phyloP scores from a whole-genome alignment of 352 stramenopile species.

The Phytophthora idaei region DNA sequence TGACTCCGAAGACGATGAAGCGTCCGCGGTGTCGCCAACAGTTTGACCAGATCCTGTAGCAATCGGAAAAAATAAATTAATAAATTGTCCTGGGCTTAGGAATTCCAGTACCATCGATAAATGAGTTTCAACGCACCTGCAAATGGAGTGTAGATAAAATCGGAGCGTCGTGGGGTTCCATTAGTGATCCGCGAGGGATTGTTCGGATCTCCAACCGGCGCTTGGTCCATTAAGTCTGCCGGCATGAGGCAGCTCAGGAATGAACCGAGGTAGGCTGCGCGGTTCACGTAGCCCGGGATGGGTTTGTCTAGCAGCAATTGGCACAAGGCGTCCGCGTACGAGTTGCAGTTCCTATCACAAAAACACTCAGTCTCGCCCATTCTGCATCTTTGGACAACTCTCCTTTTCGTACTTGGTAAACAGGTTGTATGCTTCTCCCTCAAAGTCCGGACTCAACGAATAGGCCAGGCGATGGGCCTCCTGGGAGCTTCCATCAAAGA shows the following conservation, averaged over 20 bases:
- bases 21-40: slow-evolving; percentile 26
- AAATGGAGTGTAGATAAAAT: slow-evolving; percentile 65
- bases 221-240: slow-evolving; percentile 51
- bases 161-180: slow-evolving; percentile 31
- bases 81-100: too few species aligned
- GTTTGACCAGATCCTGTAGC: slow-evolving; percentile 52
- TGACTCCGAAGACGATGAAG: slow-evolving; percentile 28
- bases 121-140: slow-evolving; percentile 42
- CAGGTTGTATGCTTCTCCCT: slow-evolving; percentile 90
- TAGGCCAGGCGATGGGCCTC: slow-evolving; percentile 85
- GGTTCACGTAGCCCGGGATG: slow-evolving; percentile 93
- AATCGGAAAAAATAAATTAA: background rate
- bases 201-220: slow-evolving; percentile 60
- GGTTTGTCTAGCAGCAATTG: slow-evolving; percentile 78
- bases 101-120: background rate
- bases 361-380: background rate
- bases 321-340: slow-evolving; percentile 91
- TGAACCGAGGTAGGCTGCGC: slow-evolving; percentile 92
- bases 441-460: slow-evolving; percentile 88
- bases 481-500: slow-evolving; percentile 84
- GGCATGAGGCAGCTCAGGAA: slow-evolving; percentile 86
- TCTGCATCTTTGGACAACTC: background rate
- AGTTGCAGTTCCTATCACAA: slow-evolving; percentile 91
- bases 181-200: slow-evolving; percentile 20
- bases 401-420: slow-evolving; percentile 69